phyloP scores from a whole-genome alignment of 2,329 filamentous ascomycete species.

The Cladosporium sp. region DNA sequence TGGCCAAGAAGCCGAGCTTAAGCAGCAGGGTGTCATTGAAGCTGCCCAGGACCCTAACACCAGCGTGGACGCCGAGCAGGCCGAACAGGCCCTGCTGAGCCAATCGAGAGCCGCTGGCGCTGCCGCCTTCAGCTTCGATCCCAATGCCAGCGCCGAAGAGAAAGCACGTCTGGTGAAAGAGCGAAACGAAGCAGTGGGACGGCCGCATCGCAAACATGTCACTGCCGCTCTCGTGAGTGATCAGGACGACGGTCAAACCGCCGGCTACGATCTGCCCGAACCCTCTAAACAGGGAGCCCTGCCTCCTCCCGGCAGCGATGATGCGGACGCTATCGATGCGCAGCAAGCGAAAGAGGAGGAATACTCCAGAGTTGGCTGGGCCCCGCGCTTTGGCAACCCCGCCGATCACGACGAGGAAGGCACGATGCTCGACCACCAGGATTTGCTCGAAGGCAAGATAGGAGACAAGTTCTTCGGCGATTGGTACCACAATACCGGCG shows the following conservation, averaged over 20 bases:
- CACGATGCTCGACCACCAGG: conserved; percentile 81
- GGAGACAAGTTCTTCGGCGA: conserved; percentile 92
- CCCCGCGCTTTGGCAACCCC: conserved; percentile 76
- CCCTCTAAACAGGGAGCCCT: conserved; percentile 70
- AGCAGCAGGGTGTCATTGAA: conserved; percentile 77
- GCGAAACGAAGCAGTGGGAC: conserved; percentile 28
- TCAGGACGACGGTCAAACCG: conserved; percentile 67
- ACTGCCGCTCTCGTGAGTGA: conserved; percentile 76
- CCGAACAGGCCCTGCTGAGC: conserved; percentile 71
- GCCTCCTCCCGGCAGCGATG: conserved; percentile 54
- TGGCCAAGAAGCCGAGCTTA: conserved; percentile 60
- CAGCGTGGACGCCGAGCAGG: conserved; percentile 66
- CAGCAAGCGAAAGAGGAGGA: conserved; percentile 25
- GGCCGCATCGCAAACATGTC: conserved; percentile 54
- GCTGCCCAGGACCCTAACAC: conserved; percentile 72
- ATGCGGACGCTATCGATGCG: conserved; percentile 21
- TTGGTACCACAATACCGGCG: conserved; percentile 96
- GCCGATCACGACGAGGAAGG: conserved; percentile 54
- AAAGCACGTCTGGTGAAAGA: conserved; percentile 78
- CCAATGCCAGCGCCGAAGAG: conserved; percentile 76
- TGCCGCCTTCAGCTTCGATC: conserved; percentile 81
- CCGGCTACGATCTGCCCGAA: conserved; percentile 74
- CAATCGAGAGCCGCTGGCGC: conserved; percentile 78
- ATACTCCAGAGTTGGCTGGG: conserved; percentile 73
- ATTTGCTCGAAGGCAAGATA: conserved; percentile 78